These are phyloP conservation scores for Trypanosoma cruzi DNA, from an alignment of 208 protist species.

Conservation along the genomic window DNA sequence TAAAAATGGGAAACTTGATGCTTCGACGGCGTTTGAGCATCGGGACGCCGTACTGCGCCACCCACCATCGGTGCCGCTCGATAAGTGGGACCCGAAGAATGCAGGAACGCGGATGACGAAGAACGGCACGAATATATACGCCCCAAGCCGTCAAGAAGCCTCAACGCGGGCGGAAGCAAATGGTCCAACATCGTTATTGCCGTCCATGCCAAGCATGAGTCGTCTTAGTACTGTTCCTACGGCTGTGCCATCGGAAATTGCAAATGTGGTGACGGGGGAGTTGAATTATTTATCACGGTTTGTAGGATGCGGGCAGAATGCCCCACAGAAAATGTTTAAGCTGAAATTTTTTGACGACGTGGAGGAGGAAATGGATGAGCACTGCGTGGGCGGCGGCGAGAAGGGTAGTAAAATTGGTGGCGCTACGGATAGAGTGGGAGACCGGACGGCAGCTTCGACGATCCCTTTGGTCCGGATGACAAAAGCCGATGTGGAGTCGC, in stretches of 20 bases:
- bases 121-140: constrained; percentile 70
- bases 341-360: constrained; percentile 53
- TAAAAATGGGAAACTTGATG: constrained; percentile 5
- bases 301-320: constrained; percentile 26
- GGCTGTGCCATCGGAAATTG: constrained; percentile 7
- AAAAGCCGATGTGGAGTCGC: constrained; percentile 31
- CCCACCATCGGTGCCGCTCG: constrained; percentile 34
- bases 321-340: constrained; percentile 32
- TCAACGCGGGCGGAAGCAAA: constrained; percentile 1
- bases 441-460: neutral
- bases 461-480: constrained; percentile 26
- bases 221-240: neutral
- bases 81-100: constrained; percentile 45
- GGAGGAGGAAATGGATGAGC: constrained; percentile 28
- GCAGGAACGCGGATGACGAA: constrained; percentile 40
- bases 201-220: too few species aligned
- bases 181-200: neutral
- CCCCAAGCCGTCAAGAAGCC: neutral
- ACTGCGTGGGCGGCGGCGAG: neutral
- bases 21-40: constrained; percentile 44
- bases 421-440: neutral
- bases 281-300: constrained; percentile 61
- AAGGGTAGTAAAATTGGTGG: neutral
- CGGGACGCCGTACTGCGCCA: constrained; percentile 41
- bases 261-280: constrained; percentile 35